Conservation (phyloP, 176 grass and related monocot species). For the Pontederia paniculata region DNA sequence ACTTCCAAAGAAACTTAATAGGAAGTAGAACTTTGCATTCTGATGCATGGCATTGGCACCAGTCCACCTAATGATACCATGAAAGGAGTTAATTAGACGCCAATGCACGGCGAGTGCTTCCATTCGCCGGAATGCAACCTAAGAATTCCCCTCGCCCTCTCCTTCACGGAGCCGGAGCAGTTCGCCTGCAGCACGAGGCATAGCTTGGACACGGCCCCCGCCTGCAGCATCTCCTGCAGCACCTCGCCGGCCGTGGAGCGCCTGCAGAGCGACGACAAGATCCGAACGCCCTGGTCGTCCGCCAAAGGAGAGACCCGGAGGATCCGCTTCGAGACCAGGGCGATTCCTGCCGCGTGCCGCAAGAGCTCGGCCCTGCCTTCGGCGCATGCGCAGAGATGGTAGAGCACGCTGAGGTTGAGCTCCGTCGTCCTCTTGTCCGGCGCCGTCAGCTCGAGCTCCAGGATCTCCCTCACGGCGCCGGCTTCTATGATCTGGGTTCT, state of each 20-base stretch:
- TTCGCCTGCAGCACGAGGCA: constrained; percentile 34
- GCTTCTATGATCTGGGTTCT: constrained; percentile 46
- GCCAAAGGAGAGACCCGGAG: constrained; percentile 42
- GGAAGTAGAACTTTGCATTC: too few species aligned
- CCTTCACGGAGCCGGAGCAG: constrained; percentile 46
- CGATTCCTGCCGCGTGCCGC: constrained; percentile 48
- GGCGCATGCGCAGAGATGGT: constrained; percentile 67
- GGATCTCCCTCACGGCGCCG: constrained; percentile 33
- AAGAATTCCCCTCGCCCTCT: constrained; percentile 66
- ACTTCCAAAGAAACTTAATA: too few species aligned
- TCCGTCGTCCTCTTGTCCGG: constrained; percentile 53
- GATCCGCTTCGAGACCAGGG: constrained; percentile 46
- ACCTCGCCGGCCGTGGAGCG: constrained; percentile 40
- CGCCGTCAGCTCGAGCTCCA: constrained; percentile 53
- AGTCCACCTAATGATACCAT: too few species aligned
- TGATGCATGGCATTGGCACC: too few species aligned
- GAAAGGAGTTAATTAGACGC: too few species aligned
- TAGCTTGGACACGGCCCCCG: constrained; percentile 50
- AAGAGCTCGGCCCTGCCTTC: constrained; percentile 63
- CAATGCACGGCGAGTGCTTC: constrained; percentile 45
- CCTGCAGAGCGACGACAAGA: constrained; percentile 39
- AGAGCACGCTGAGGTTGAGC: constrained; percentile 44
- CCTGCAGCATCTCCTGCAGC: constrained; percentile 70
- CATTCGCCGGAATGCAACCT: constrained; percentile 55
- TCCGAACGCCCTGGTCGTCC: constrained; percentile 54